Conservation (phyloP, 1,284 basidiomycete species). For the Neotropicomus parvogracilis region DNA sequence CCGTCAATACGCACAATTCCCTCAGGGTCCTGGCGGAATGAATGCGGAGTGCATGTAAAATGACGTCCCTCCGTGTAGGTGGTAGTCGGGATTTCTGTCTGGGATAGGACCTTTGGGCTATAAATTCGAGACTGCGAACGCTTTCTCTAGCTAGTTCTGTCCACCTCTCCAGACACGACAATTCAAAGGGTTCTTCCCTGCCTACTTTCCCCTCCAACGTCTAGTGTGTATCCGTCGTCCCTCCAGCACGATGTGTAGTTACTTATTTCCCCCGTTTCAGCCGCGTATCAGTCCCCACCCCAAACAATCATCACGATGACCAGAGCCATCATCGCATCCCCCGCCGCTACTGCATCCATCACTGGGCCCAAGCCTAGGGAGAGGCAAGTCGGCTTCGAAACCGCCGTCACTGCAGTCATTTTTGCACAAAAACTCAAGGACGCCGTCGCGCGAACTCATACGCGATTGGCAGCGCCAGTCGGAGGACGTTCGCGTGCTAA, state of each 20-base stretch:
- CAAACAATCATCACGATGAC: conserved; percentile 5
- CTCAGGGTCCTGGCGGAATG: background rate
- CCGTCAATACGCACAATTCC: conserved; percentile 2
- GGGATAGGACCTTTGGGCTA: conserved; percentile 2
- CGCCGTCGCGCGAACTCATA: conserved; percentile 17
- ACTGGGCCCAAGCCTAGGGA: background rate
- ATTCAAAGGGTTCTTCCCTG: background rate
- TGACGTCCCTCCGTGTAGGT: too few species aligned
- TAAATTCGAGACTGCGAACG: conserved; percentile 12
- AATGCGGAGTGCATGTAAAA: background rate
- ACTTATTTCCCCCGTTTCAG: conserved; percentile 1
- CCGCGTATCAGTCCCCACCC: background rate
- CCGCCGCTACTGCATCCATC: background rate
- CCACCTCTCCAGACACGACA: background rate
- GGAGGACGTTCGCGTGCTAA: conserved; percentile 4
- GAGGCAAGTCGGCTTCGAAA: conserved; percentile 24
- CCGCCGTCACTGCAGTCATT: conserved; percentile 23
- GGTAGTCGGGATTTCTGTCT: background rate
- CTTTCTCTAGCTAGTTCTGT: background rate
- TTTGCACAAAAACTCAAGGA: conserved; percentile 26
- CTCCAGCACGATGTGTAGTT: background rate
- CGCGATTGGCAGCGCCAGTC: background rate
- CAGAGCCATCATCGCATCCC: background rate
- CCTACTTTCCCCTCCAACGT: background rate
- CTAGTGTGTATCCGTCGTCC: conserved; percentile 7